These are phyloP conservation scores for Trichoderma guizhouense DNA, from an alignment of 2,329 filamentous ascomycete genomes.

Conservation along the genomic window DNA sequence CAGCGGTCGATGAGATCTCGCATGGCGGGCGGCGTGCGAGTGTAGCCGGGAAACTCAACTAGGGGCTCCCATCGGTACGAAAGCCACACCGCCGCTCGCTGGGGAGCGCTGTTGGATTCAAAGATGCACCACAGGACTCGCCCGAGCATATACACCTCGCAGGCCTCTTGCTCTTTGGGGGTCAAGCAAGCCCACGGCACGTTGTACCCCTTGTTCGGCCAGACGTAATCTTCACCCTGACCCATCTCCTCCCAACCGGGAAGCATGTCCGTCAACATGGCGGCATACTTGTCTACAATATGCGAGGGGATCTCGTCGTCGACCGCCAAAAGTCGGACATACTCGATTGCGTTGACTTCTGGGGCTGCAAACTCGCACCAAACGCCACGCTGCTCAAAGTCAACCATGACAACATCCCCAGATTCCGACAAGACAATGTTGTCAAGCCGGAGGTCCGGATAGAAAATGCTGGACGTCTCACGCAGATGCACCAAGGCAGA, in stretches of 20 bases:
- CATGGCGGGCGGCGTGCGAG: conserved; percentile 44
- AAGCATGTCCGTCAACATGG: conserved; percentile 42
- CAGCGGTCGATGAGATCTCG: conserved; percentile 49
- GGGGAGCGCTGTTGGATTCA: conserved; percentile 56
- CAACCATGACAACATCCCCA: conserved; percentile 52
- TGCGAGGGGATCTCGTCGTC: conserved; percentile 45
- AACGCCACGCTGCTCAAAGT: conserved; percentile 61
- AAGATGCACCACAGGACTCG: conserved; percentile 61
- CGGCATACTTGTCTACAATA: conserved; percentile 39
- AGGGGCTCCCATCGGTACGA: conserved; percentile 56
- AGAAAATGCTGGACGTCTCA: conserved; percentile 45
- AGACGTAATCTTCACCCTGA: conserved; percentile 44
- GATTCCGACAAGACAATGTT: conserved; percentile 53
- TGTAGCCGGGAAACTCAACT: conserved; percentile 54
- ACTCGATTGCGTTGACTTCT: conserved; percentile 58
- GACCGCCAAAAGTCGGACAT: conserved; percentile 51
- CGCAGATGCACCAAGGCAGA: conserved; percentile 50
- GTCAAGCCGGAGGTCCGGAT: conserved; percentile 58
- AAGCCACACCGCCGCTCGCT: conserved; percentile 55
- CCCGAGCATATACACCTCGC: conserved; percentile 61
- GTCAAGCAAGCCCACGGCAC: conserved; percentile 54
- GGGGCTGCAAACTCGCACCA: conserved; percentile 61
- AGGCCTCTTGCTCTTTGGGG: conserved; percentile 50
- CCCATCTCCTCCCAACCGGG: conserved; percentile 44
- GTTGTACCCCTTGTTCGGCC: conserved; percentile 52